These are phyloP conservation scores for Ustilaginoidea virens DNA, from an alignment of 2,329 filamentous ascomycete genomes.

Conservation along the genomic window DNA sequence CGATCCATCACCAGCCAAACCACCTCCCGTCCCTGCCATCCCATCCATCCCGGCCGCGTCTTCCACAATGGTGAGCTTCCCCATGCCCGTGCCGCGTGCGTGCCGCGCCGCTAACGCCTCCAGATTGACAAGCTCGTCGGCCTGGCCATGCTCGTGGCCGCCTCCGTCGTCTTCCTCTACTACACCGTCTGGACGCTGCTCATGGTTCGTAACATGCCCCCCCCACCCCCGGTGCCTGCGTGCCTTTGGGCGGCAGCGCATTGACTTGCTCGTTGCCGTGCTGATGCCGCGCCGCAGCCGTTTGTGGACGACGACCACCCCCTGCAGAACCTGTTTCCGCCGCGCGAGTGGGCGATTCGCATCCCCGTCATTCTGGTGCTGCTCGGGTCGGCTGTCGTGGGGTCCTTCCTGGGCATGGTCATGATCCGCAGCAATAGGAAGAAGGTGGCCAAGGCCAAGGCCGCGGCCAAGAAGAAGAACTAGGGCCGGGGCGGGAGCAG, in stretches of 20 bases:
- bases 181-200: slow-evolving; percentile 96
- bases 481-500: slow-evolving; percentile 20
- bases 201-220: slow-evolving; percentile 49
- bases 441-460: slow-evolving; percentile 88
- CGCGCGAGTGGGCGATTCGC: slow-evolving; percentile 95
- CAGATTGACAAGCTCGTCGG: slow-evolving; percentile 79
- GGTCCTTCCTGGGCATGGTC: slow-evolving; percentile 87
- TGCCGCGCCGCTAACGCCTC: too few relatives aligned
- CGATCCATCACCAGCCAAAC: too few relatives aligned
- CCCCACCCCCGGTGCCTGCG: slow-evolving; percentile 3
- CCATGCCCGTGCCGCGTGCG: too few relatives aligned
- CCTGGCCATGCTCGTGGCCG: slow-evolving; percentile 53
- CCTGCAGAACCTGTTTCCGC: slow-evolving; percentile 88
- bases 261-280: not conserved
- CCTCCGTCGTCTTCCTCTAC: slow-evolving; percentile 56
- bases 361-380: slow-evolving; percentile 95
- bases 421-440: slow-evolving; percentile 99
- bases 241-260: too few relatives aligned
- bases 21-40: too few relatives aligned
- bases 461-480: slow-evolving; percentile 74
- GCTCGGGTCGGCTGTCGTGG: slow-evolving; percentile 81
- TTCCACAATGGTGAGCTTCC: too few relatives aligned
- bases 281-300: slow-evolving; percentile 40
- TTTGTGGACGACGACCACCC: slow-evolving; percentile 93
- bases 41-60: too few relatives aligned